phyloP scores from a whole-genome alignment of 371 early-diverging fungal species.

The Neoconidiobolus thromboides region DNA sequence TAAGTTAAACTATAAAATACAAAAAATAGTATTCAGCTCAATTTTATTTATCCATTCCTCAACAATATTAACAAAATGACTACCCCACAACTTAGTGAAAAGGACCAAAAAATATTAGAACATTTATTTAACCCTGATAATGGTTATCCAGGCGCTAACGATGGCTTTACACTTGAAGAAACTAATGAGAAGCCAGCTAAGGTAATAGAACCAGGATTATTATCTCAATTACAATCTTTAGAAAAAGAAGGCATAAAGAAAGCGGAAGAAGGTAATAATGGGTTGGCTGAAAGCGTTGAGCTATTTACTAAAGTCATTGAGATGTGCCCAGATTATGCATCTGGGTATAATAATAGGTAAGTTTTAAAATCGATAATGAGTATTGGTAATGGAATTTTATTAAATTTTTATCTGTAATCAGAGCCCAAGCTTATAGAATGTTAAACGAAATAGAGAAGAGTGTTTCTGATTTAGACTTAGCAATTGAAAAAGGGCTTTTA shows the following conservation, averaged over 20 bases:
- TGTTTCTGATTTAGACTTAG: constrained; percentile 42
- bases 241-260: constrained; percentile 14
- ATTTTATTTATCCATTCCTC: too few species aligned
- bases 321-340: constrained; percentile 45
- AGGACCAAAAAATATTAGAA: not conserved
- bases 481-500: constrained; percentile 31
- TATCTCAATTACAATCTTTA: constrained; percentile 11
- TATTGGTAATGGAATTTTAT: not conserved
- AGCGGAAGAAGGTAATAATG: constrained; percentile 8
- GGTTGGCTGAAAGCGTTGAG: constrained; percentile 10
- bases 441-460: constrained; percentile 28
- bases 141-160: too few species aligned
- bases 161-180: not conserved
- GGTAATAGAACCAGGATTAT: constrained; percentile 7
- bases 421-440: constrained; percentile 63
- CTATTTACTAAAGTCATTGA: constrained; percentile 22
- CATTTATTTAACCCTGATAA: not conserved
- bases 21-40: too few species aligned
- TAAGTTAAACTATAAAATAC: too few species aligned
- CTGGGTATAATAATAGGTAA: constrained; percentile 70
- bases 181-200: not conserved
- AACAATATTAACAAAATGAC: not conserved
- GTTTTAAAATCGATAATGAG: not conserved
- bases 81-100: not conserved
- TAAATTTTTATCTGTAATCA: constrained; percentile 1